phyloP scores from a whole-genome alignment of 2,329 filamentous ascomycete genomes.

The Cladophialophora carrionii region DNA sequence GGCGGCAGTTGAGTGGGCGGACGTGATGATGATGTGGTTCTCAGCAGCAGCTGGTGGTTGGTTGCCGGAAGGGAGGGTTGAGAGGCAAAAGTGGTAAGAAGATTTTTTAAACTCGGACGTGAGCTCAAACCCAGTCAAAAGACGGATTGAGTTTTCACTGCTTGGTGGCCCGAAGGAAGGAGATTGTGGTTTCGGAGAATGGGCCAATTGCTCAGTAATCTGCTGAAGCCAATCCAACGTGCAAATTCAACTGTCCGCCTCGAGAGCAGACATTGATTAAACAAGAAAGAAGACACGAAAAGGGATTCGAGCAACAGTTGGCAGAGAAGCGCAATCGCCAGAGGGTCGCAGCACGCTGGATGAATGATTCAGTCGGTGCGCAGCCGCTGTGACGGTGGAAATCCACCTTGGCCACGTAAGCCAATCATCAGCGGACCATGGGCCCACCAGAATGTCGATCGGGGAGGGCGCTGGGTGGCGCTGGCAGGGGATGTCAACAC shows the following conservation, averaged over 20 bases:
- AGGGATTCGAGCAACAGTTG: conserved; percentile 17
- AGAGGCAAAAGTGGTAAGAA: conserved; percentile 22
- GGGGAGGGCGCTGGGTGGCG: conserved; percentile 24
- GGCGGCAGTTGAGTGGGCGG: conserved; percentile 24
- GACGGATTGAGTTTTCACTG: conserved; percentile 16
- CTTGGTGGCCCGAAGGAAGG: conserved; percentile 12
- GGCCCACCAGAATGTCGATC: conserved; percentile 29
- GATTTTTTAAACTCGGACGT: conserved; percentile 20
- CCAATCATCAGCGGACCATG: conserved; percentile 5
- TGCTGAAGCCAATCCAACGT: not conserved
- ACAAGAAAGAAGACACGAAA: conserved; percentile 16
- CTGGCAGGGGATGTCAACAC: conserved; percentile 5
- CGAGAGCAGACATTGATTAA: not conserved
- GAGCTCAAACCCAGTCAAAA: conserved; percentile 9
- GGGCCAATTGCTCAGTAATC: conserved; percentile 11
- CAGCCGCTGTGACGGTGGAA: conserved; percentile 34
- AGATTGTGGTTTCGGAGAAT: conserved; percentile 23
- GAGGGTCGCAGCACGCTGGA: conserved; percentile 6
- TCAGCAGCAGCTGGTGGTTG: conserved; percentile 20
- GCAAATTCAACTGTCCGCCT: not conserved
- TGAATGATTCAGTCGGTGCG: conserved; percentile 26
- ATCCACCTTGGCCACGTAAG: conserved; percentile 14
- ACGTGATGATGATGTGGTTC: conserved; percentile 22
- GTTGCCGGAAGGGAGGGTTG: conserved; percentile 22
- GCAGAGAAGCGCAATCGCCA: not conserved